phyloP scores from a whole-genome alignment of 2,329 filamentous ascomycete genomes.

The Bipolaris victoriae region DNA sequence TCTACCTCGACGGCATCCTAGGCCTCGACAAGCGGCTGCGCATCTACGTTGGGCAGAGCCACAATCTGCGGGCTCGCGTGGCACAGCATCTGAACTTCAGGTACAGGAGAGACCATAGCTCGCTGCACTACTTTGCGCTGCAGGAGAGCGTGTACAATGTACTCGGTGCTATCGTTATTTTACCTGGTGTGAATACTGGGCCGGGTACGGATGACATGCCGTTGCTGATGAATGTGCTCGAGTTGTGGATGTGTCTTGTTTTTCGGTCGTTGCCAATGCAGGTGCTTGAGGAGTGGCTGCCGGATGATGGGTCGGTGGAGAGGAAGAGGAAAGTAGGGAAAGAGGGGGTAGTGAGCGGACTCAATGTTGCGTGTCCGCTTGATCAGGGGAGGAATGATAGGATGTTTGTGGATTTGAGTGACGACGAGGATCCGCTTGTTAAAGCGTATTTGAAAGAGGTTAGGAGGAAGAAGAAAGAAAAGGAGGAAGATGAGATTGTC shows the following conservation, averaged over 20 bases:
- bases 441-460: conserved; percentile 24
- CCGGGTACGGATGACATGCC: conserved; percentile 36
- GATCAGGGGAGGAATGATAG: conserved; percentile 34
- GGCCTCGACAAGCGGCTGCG: conserved; percentile 34
- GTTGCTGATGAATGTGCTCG: conserved; percentile 42
- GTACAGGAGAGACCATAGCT: conserved; percentile 43
- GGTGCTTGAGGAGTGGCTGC: conserved; percentile 33
- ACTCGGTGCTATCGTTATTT: conserved; percentile 31
- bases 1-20: conserved; percentile 37
- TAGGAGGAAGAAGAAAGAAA: not conserved
- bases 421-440: conserved; percentile 30
- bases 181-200: conserved; percentile 20
- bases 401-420: conserved; percentile 33
- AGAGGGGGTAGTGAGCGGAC: conserved; percentile 26
- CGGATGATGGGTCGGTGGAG: conserved; percentile 5
- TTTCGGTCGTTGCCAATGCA: conserved; percentile 34
- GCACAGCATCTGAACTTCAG: conserved; percentile 45
- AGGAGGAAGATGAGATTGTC: not conserved
- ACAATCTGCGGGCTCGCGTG: conserved; percentile 31
- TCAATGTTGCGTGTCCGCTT: conserved; percentile 44
- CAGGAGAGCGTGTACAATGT: conserved; percentile 38
- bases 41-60: conserved; percentile 43
- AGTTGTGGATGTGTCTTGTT: conserved; percentile 46
- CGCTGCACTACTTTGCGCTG: conserved; percentile 44
- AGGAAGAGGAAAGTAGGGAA: conserved; percentile 13